Evolutionary conservation across 805 yeast species (phyloP).

Genomic region (Wickerhamiella shivajii): DNA sequence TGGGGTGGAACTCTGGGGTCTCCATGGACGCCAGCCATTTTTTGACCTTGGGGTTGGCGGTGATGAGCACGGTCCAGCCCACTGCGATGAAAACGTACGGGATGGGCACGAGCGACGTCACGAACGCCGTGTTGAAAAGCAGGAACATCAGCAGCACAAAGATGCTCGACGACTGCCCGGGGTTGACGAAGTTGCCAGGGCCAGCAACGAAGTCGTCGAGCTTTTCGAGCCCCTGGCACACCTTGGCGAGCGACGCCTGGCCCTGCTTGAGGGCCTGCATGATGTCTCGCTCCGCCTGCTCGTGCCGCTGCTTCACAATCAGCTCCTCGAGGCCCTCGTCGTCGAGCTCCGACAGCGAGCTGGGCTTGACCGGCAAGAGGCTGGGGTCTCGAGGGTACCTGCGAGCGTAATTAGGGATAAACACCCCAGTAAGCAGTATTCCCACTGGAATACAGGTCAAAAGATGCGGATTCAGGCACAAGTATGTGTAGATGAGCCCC

Average conservation of each 20-base stretch:
- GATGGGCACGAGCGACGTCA: constrained; percentile 37
- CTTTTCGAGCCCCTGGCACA: constrained; percentile 36
- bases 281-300: constrained; percentile 13
- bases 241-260: constrained; percentile 46
- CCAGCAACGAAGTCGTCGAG: constrained; percentile 44
- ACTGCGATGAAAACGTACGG: constrained; percentile 36
- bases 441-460: constrained; percentile 50
- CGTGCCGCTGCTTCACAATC: constrained; percentile 7
- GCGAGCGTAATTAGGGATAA: constrained; percentile 50
- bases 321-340: constrained; percentile 15
- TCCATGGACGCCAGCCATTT: constrained; percentile 20
- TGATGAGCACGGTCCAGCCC: constrained; percentile 41
- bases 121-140: constrained; percentile 22
- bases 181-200: constrained; percentile 58
- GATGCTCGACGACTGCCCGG: constrained; percentile 47
- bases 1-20: constrained; percentile 16
- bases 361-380: constrained; percentile 16
- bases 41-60: constrained; percentile 45
- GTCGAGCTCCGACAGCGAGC: constrained; percentile 13
- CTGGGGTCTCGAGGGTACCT: constrained; percentile 16
- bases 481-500: constrained; percentile 45
- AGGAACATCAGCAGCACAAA: constrained; percentile 31
- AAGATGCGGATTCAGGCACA: constrained; percentile 59
- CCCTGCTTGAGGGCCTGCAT: constrained; percentile 23
- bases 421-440: constrained; percentile 37